phyloP scores from a whole-genome alignment of 495 filamentous ascomycete genomes.

The Copromyces sp. region DNA sequence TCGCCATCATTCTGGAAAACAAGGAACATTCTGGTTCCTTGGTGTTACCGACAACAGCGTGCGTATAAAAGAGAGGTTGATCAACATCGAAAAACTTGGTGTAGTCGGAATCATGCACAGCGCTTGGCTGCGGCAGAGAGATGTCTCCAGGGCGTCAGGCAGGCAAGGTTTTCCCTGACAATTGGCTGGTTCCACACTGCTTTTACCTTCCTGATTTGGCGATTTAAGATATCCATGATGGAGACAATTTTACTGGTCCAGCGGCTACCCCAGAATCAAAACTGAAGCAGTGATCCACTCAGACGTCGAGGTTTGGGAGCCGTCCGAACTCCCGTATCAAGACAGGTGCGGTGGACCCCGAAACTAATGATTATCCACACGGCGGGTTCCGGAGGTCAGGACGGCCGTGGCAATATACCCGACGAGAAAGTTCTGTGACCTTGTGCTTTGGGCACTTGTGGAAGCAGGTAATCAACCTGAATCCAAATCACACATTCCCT shows the following conservation, averaged over 20 bases:
- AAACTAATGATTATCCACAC: neutral
- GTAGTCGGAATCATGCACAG: neutral
- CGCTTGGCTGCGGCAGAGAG: neutral
- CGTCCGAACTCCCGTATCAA: neutral
- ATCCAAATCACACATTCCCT: neutral
- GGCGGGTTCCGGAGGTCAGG: neutral
- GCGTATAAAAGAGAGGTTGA: neutral
- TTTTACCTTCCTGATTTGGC: neutral
- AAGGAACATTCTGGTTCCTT: neutral
- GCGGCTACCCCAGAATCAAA: neutral
- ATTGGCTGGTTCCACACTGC: neutral
- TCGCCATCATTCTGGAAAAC: neutral
- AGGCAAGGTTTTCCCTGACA: neutral
- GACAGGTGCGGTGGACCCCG: neutral
- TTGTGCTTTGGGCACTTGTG: neutral
- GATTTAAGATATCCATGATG: neutral
- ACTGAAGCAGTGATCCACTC: neutral
- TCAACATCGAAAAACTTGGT: neutral
- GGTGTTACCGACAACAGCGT: neutral
- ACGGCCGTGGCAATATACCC: neutral
- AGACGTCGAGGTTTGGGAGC: neutral
- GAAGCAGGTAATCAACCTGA: neutral
- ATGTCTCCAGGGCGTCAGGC: neutral
- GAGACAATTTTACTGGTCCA: neutral
- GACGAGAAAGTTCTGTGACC: neutral